Evolutionary conservation across 371 early-diverging fungal genomes (phyloP).

Genomic region (Mortierella sp.): DNA sequence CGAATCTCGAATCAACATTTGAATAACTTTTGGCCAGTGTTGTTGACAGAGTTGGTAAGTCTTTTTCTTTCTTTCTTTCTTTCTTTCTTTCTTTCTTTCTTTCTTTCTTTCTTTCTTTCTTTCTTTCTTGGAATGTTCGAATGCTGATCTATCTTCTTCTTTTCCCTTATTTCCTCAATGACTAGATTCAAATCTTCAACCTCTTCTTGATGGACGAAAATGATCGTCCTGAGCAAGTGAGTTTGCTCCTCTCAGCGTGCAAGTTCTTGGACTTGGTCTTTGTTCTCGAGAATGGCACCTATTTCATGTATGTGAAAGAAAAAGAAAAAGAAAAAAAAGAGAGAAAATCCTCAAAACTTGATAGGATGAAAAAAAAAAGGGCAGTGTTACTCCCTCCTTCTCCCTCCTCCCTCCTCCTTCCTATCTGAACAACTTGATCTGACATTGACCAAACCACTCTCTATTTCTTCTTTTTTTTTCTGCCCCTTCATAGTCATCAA

Average conservation of each 20-base stretch:
- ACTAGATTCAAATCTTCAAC: slow-evolving; percentile 71
- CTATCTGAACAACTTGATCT: not conserved
- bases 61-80: not conserved
- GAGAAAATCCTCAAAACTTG: not conserved
- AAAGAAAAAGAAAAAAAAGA: not conserved
- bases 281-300: slow-evolving; percentile 81
- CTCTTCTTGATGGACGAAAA: slow-evolving; percentile 61
- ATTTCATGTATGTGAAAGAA: slow-evolving; percentile 76
- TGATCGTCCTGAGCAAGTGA: slow-evolving; percentile 74
- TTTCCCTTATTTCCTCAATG: not conserved
- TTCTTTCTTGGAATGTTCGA: not conserved
- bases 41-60: slow-evolving; percentile 86
- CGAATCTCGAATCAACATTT: slow-evolving; percentile 84
- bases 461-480: slow-evolving; percentile 4
- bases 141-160: too few relatives aligned
- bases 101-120: not conserved
- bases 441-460: not conserved
- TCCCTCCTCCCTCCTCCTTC: too few relatives aligned
- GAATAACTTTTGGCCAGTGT: slow-evolving; percentile 90
- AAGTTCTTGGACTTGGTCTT: slow-evolving; percentile 89
- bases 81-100: not conserved
- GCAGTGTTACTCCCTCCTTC: too few relatives aligned
- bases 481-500: slow-evolving; percentile 72
- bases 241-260: slow-evolving; percentile 83
- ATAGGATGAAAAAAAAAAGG: too few relatives aligned